Evolutionary conservation across 2,329 filamentous ascomycete species (phyloP), one percentile per base, ranked within the genome.

Genomic region (Phoma sp.): DNA sequence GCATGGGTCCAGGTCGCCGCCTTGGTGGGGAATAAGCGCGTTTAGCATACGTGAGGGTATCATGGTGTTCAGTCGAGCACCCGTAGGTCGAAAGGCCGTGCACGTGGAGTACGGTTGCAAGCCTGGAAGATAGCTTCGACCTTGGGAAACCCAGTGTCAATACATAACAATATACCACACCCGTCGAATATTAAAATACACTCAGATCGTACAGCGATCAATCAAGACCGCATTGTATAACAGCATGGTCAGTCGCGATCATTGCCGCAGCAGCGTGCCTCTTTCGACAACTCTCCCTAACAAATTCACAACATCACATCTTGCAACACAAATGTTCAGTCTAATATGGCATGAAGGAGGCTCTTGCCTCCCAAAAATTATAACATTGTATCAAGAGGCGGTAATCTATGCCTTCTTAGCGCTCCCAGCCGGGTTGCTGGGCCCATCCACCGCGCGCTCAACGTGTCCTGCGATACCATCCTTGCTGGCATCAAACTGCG

Each of bases 381-480:
- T 18, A 18, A 18, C 18, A 18, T 18, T 18, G 18, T 2, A 46
- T 2, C 24, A 36, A 23, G 7, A 36, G 18, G 24, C 47, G 32
- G 29, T 49, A 46, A 35, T 38, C 23, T 39, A 54, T 6, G 40
- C 50, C 55, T 60, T 68, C 60, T 65, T 66, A 3, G 22, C 61
- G 43, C 63, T 72, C 33, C 65, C 68, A 14, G 67, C 66, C 4
- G 71, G 71, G 49, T 77, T 76, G 32, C 70, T 71, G 13, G 75
- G 75, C 11, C 76, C 75, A 65, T 76, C 76, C 42, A 78, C 74
- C 23, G 69, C 69, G n/a, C 67, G 67, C 73, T 86, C 82, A 0
- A 85, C 79, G 4, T 78, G 77, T 1, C 83, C 83, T 2, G 82
- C 83, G 25, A 86, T 78, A 4, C 74, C 76, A 14, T 82, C 82